Conservation (phyloP, 495 filamentous ascomycete genomes). For the Aspergillus wentii region DNA sequence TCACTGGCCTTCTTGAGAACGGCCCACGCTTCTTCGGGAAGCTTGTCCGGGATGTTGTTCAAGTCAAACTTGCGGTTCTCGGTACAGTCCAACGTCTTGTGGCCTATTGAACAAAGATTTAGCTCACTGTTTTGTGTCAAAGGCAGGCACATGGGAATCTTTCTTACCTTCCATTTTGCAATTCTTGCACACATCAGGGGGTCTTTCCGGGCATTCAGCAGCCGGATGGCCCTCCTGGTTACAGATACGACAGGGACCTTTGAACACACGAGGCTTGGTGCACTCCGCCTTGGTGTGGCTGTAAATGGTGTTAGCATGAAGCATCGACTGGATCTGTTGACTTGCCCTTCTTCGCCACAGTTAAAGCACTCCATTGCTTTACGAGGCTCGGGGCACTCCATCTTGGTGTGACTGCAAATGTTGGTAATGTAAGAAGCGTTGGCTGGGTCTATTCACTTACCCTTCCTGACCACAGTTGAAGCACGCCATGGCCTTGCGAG, state of each 20-base stretch:
- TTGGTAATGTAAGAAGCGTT: conserved; percentile 7
- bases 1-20: conserved; percentile 56
- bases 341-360: conserved; percentile 43
- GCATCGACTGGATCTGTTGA: too few relatives aligned
- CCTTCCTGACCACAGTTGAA: conserved; percentile 77
- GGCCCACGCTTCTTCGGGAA: conserved; percentile 66
- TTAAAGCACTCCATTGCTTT: conserved; percentile 62
- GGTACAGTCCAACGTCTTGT: conserved; percentile 60
- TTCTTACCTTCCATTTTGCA: conserved; percentile 65
- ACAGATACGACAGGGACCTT: conserved; percentile 69
- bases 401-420: conserved; percentile 43
- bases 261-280: conserved; percentile 60
- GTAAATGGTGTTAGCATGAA: too few relatives aligned
- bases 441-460: conserved; percentile 33
- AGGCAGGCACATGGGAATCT: conserved; percentile 4
- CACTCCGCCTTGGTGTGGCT: conserved; percentile 66
- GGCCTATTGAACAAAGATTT: conserved; percentile 46
- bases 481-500: conserved; percentile 51
- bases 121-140: neutral
- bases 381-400: conserved; percentile 43
- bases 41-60: conserved; percentile 50
- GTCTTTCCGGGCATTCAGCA: conserved; percentile 65
- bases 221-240: conserved; percentile 67
- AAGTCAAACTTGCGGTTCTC: conserved; percentile 65
- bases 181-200: conserved; percentile 63